Percentiles rank a stretch among this genome's conserved stretches.
phyloP scores from a whole-genome alignment of 352 stramenopile genomes.

The Phytophthora syringae region DNA sequence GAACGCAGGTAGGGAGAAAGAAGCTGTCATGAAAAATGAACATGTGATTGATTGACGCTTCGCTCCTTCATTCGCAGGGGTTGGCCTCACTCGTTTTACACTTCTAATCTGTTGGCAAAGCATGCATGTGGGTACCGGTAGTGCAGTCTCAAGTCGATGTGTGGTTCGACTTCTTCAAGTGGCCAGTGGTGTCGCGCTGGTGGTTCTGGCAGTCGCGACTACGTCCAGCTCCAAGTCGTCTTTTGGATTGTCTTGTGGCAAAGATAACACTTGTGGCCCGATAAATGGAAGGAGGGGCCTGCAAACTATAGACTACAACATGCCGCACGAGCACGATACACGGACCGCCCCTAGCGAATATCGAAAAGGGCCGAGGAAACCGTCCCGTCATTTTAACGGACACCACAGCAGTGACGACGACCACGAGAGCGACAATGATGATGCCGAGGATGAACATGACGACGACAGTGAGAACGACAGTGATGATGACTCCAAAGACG shows the following conservation, averaged over 20 bases:
- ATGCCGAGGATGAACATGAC: slow-evolving; percentile 2
- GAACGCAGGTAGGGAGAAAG: slow-evolving; percentile 17
- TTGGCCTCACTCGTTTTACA: not conserved
- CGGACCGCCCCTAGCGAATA: not conserved
- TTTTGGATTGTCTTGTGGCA: not conserved
- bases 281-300: slow-evolving; percentile 2
- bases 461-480: slow-evolving; percentile 11
- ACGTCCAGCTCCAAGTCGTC: not conserved
- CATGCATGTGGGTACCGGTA: slow-evolving; percentile 5
- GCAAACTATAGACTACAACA: not conserved
- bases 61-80: not conserved
- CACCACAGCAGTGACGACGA: slow-evolving; percentile 7
- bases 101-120: not conserved
- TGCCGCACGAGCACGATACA: not conserved
- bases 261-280: not conserved
- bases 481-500: slow-evolving; percentile 5
- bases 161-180: slow-evolving; percentile 21
- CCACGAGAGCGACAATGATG: not conserved
- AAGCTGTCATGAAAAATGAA: not conserved
- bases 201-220: not conserved
- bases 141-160: not conserved
- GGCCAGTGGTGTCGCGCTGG: slow-evolving; percentile 1
- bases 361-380: not conserved
- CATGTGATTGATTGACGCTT: slow-evolving; percentile 26
- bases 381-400: not conserved